Evolutionary conservation across 1,284 basidiomycete genomes (phyloP).

Genomic region (Microbotryum lychnidis-dioicae): DNA sequence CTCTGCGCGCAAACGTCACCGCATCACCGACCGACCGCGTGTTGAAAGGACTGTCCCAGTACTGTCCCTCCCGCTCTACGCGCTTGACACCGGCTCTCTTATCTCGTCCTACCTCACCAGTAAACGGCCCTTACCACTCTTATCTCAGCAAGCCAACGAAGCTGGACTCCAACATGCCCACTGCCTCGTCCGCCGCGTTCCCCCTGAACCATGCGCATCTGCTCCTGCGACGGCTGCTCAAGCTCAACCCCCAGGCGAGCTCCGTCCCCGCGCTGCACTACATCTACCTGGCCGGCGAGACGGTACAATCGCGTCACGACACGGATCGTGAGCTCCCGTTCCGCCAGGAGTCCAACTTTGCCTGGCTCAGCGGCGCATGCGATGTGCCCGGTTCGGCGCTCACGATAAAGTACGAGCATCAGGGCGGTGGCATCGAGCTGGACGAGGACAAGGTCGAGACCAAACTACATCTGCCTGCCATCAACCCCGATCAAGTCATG

Average conservation of each 20-base stretch:
- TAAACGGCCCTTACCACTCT: too few relatives aligned
- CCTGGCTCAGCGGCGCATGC: slow-evolving; percentile 67
- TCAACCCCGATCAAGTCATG: slow-evolving; percentile 18
- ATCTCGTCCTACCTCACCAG: too few relatives aligned
- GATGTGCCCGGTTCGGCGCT: slow-evolving; percentile 59
- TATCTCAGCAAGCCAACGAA: too few relatives aligned
- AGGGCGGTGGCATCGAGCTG: slow-evolving; percentile 41
- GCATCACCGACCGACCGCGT: too few relatives aligned
- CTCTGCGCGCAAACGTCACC: too few relatives aligned
- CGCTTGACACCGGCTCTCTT: too few relatives aligned
- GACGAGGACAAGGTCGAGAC: slow-evolving; percentile 45
- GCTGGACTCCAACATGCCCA: too few relatives aligned
- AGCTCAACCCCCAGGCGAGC: slow-evolving; percentile 14
- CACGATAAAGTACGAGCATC: slow-evolving; percentile 49
- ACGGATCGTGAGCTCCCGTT: slow-evolving; percentile 69
- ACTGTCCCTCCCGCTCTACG: too few relatives aligned
- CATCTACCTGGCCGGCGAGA: slow-evolving; percentile 21
- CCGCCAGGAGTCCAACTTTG: slow-evolving; percentile 73
- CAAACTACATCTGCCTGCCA: slow-evolving; percentile 14
- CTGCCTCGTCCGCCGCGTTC: slow-evolving; percentile 1
- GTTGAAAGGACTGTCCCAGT: too few relatives aligned
- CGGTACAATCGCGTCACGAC: slow-evolving; percentile 14
- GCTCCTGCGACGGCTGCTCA: slow-evolving; percentile 20
- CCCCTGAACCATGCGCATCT: slow-evolving; percentile 23
- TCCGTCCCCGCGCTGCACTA: slow-evolving; percentile 22